A percentile compares a stretch with the other conserved stretches of the same genome.
Evolutionary conservation across 129 eudicot genomes (phyloP).

Genomic region (Centrapalus pauciflorus): DNA sequence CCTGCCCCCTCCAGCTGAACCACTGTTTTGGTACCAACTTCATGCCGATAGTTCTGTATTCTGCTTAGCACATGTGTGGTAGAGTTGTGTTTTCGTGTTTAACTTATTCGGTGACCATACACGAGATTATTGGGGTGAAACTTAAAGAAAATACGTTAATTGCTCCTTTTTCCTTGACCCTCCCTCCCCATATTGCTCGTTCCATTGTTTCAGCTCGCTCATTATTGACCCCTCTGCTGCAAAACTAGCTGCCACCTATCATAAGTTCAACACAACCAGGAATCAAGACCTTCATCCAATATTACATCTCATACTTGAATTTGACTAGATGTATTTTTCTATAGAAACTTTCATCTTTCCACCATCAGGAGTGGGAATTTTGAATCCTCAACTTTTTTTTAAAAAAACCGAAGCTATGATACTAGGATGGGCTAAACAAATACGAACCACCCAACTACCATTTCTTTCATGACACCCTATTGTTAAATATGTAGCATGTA

Average conservation of each 20-base stretch:
- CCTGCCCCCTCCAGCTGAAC: slow-evolving; percentile 4
- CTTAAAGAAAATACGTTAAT: slow-evolving; percentile 70
- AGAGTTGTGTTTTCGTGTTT: neutral
- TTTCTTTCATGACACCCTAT: too few species aligned
- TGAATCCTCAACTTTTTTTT: too few species aligned
- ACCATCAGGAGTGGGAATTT: too few species aligned
- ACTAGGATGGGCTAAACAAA: too few species aligned
- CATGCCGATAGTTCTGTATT: slow-evolving; percentile 14
- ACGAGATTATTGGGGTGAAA: neutral
- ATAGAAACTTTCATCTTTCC: too few species aligned
- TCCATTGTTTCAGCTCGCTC: slow-evolving; percentile 94
- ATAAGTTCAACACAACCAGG: neutral
- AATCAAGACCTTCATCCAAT: too few species aligned
- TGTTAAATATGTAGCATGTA: too few species aligned
- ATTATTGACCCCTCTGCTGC: slow-evolving; percentile 76
- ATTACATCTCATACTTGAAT: too few species aligned
- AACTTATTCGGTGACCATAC: neutral
- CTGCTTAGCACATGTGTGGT: neutral
- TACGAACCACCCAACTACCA: too few species aligned
- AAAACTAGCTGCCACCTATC: slow-evolving; percentile 94
- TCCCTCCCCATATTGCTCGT: slow-evolving; percentile 88
- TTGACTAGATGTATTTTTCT: too few species aligned
- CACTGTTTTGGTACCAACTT: slow-evolving; percentile 14
- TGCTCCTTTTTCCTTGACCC: slow-evolving; percentile 97
- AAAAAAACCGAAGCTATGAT: too few species aligned